phyloP scores from a whole-genome alignment of 768 basidiomycete genomes.

The Amanita phalloides region DNA sequence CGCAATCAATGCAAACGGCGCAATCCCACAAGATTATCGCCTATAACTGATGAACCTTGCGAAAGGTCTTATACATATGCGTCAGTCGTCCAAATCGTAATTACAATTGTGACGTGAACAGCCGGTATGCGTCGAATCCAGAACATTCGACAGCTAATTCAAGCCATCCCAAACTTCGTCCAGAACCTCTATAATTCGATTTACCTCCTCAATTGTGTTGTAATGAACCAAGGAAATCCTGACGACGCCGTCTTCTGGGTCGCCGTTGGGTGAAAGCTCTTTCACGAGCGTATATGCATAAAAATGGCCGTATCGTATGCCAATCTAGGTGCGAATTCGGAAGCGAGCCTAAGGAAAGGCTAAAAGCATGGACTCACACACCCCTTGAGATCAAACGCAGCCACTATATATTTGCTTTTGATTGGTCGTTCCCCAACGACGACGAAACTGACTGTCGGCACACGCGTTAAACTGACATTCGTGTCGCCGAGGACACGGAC shows the following conservation, averaged over 20 bases:
- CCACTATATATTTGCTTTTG: conserved; percentile 54
- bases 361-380: conserved; percentile 31
- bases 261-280: conserved; percentile 37
- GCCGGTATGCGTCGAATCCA: too few species aligned
- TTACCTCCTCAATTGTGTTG: too few species aligned
- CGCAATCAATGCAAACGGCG: too few species aligned
- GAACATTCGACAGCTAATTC: too few species aligned
- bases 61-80: too few species aligned
- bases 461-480: conserved; percentile 27
- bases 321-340: conserved; percentile 36
- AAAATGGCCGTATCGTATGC: conserved; percentile 67
- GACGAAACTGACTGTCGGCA: conserved; percentile 66
- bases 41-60: too few species aligned
- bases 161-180: too few species aligned
- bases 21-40: too few species aligned
- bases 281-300: conserved; percentile 61
- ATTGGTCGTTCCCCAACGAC: conserved; percentile 47
- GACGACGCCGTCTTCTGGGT: conserved; percentile 46
- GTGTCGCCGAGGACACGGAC: conserved; percentile 57
- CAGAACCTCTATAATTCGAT: too few species aligned
- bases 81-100: too few species aligned
- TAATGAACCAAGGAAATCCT: too few species aligned
- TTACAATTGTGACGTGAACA: too few species aligned
- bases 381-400: conserved; percentile 47
- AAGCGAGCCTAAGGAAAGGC: background rate